Evolutionary conservation across 106 monocot genomes (phyloP).

Genomic region (Posidonia australis): DNA sequence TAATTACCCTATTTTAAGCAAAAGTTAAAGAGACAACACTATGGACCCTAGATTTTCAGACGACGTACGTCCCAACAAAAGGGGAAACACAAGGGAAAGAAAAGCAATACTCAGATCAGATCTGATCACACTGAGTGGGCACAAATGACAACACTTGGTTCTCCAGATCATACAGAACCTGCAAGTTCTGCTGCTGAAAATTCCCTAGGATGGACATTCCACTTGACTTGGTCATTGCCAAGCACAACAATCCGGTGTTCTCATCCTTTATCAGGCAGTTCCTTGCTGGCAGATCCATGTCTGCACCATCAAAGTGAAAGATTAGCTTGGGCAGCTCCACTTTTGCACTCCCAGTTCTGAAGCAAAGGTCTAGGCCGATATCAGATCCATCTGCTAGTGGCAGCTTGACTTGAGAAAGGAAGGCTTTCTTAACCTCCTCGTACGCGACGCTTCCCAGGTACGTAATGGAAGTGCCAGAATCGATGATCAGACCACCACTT

Average conservation of each 20-base stretch:
- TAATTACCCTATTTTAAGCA: no score
- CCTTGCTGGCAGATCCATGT: constrained; percentile 42
- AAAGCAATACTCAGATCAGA: constrained; percentile 14
- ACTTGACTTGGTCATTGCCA: constrained; percentile 36
- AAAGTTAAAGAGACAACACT: no score
- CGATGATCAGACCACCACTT: constrained; percentile 57
- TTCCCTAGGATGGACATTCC: constrained; percentile 66
- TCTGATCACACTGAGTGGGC: constrained; percentile 34
- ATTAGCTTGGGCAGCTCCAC: constrained; percentile 46
- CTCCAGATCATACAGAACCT: constrained; percentile 58
- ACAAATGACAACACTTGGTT: constrained; percentile 40
- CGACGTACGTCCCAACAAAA: no score
- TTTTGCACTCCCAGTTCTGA: constrained; percentile 7
- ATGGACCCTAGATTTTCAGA: no score
- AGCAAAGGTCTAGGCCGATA: constrained; percentile 60
- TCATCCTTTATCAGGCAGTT: constrained; percentile 52
- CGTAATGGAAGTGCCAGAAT: constrained; percentile 53
- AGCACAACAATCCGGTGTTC: constrained; percentile 33
- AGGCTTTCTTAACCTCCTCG: constrained; percentile 21
- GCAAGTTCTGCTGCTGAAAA: constrained; percentile 80
- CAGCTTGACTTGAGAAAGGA: constrained; percentile 36
- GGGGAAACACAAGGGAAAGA: not conserved
- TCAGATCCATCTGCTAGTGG: constrained; percentile 32
- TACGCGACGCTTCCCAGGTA: constrained; percentile 21
- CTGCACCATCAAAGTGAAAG: constrained; percentile 57